Percentiles rank a stretch among this genome's conserved stretches.
These are phyloP conservation scores for Emmonsia crescens DNA, from an alignment of 2,329 filamentous ascomycete species.

Conservation along the genomic window DNA sequence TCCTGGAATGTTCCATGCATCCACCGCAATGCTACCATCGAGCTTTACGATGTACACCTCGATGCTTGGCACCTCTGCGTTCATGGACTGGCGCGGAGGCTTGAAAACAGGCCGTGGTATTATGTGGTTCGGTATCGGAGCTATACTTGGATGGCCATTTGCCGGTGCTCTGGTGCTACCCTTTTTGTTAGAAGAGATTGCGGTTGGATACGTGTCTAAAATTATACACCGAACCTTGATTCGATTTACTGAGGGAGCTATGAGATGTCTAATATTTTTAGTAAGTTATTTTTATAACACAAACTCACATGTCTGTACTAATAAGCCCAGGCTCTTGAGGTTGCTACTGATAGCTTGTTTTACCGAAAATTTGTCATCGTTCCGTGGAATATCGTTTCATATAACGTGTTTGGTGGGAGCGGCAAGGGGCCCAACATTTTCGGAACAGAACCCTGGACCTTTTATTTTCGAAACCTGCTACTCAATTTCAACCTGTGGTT, in stretches of 20 bases:
- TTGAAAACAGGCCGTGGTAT: conserved; percentile 73
- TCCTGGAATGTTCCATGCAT: conserved; percentile 89
- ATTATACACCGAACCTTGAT: conserved; percentile 49
- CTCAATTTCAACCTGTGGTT: conserved; percentile 98
- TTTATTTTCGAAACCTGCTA: conserved; percentile 81
- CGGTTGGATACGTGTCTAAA: conserved; percentile 44
- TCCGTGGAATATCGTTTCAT: conserved; percentile 85
- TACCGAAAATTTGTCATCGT: conserved; percentile 70
- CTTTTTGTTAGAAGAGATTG: conserved; percentile 66
- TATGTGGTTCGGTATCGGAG: conserved; percentile 80
- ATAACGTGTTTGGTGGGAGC: conserved; percentile 79
- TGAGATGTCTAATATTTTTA: conserved; percentile 57
- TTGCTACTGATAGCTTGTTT: conserved; percentile 67
- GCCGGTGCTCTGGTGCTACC: conserved; percentile 70
- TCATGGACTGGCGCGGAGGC: conserved; percentile 79
- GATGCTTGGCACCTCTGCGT: conserved; percentile 75
- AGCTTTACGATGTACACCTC: conserved; percentile 94
- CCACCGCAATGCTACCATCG: conserved; percentile 75
- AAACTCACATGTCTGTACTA: conserved; percentile 13
- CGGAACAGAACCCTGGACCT: conserved; percentile 92
- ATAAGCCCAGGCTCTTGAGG: conserved; percentile 51
- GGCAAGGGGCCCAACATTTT: conserved; percentile 81
- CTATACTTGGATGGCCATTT: conserved; percentile 89
- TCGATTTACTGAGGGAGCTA: conserved; percentile 55
- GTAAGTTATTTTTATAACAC: conserved; percentile 38